Conservation (phyloP, 2,329 filamentous ascomycete species). For the Microdochium trichocladiopsis region DNA sequence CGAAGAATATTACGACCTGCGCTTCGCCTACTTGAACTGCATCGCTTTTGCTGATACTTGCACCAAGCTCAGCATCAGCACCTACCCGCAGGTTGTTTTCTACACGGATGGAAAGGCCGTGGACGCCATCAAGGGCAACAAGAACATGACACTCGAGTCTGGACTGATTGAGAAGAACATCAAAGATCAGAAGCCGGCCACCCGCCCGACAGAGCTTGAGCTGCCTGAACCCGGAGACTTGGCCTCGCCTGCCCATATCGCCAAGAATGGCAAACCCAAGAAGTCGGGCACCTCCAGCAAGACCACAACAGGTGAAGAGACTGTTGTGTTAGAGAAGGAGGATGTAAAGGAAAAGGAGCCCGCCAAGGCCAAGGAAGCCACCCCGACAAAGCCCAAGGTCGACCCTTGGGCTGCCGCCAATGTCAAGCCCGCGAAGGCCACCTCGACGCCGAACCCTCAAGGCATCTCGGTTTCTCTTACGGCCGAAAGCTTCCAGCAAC, state of each 20-base stretch:
- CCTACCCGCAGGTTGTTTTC: slow-evolving; percentile 71
- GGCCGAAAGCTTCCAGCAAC: slow-evolving; percentile 76
- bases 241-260: slow-evolving; percentile 20
- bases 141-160: slow-evolving; percentile 60
- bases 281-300: slow-evolving; percentile 6
- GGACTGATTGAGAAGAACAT: slow-evolving; percentile 68
- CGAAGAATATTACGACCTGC: slow-evolving; percentile 78
- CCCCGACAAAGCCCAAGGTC: slow-evolving; percentile 7
- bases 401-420: slow-evolving; percentile 29
- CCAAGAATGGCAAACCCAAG: neutral
- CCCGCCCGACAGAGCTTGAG: slow-evolving; percentile 59
- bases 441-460: slow-evolving; percentile 61
- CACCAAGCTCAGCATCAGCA: slow-evolving; percentile 54
- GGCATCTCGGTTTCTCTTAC: slow-evolving; percentile 71
- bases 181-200: slow-evolving; percentile 74
- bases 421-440: slow-evolving; percentile 43
- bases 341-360: slow-evolving; percentile 10
- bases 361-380: slow-evolving; percentile 16
- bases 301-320: slow-evolving; percentile 21
- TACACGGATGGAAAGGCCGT: slow-evolving; percentile 71
- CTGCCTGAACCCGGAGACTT: slow-evolving; percentile 67
- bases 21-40: slow-evolving; percentile 83
- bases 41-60: slow-evolving; percentile 77
- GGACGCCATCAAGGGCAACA: slow-evolving; percentile 58
- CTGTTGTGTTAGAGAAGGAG: slow-evolving; percentile 12